Evolutionary conservation across 768 basidiomycete species (phyloP).

Genomic region (Boletus rex-veris): DNA sequence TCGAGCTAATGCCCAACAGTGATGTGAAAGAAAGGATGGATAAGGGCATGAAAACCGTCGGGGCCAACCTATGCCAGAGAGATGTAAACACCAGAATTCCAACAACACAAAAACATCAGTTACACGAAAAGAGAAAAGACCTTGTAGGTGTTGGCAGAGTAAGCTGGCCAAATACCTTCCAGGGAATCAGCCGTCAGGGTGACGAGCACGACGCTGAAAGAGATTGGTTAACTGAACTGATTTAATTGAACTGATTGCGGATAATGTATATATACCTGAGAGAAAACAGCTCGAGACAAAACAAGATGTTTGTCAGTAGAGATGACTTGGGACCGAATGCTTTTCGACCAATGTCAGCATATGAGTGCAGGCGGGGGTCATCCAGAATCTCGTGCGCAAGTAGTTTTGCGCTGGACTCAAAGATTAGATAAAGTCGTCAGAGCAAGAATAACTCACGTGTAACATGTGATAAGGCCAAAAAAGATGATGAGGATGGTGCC

Average conservation of each 20-base stretch:
- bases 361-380: conserved; percentile 72
- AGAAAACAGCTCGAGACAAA: conserved; percentile 85
- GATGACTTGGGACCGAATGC: conserved; percentile 79
- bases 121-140: conserved; percentile 69
- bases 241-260: background rate
- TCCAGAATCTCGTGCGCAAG: conserved; percentile 71
- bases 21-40: conserved; percentile 87
- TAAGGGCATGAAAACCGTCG: conserved; percentile 82
- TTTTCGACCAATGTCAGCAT: conserved; percentile 85
- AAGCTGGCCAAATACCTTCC: conserved; percentile 63
- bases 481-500: conserved; percentile 72
- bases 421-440: conserved; percentile 4
- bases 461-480: conserved; percentile 80
- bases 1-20: conserved; percentile 78
- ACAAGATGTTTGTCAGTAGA: conserved; percentile 63
- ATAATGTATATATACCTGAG: conserved; percentile 50
- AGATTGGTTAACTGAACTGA: background rate
- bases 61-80: conserved; percentile 57
- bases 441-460: conserved; percentile 60
- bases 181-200: conserved; percentile 88
- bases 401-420: conserved; percentile 67
- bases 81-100: background rate
- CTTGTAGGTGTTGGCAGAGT: conserved; percentile 74
- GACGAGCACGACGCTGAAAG: conserved; percentile 72
- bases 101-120: conserved; percentile 17